A percentile compares a stretch with the other conserved stretches of the same genome.
Conservation (phyloP, 2,329 filamentous ascomycete genomes). For the Ceratocystis harringtonii region DNA sequence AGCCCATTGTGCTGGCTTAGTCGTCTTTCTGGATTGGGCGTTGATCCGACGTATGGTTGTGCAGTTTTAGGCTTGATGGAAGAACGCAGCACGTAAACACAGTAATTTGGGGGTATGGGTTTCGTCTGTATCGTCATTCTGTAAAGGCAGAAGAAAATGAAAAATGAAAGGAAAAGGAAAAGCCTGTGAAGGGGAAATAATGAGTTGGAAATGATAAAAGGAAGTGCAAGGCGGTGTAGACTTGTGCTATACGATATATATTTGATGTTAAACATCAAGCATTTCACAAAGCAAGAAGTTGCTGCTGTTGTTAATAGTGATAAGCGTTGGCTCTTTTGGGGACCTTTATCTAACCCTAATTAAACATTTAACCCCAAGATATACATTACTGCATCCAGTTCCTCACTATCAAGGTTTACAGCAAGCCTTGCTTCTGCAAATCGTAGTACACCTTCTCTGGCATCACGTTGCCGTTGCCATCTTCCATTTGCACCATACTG, state of each 20-base stretch:
- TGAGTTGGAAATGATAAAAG: too few relatives aligned
- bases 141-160: background rate
- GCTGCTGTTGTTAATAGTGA: background rate
- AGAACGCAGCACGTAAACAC: slow-evolving; percentile 82
- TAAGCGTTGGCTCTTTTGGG: background rate
- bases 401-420: slow-evolving; percentile 33
- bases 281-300: background rate
- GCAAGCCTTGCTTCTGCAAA: slow-evolving; percentile 76
- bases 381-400: slow-evolving; percentile 7
- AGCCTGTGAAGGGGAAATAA: background rate
- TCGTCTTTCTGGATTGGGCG: slow-evolving; percentile 71
- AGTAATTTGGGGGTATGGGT: slow-evolving; percentile 76
- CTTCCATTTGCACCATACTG: slow-evolving; percentile 94
- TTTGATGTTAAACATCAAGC: background rate
- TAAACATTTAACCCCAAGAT: background rate
- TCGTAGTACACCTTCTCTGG: slow-evolving; percentile 97
- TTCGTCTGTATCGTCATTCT: slow-evolving; percentile 31
- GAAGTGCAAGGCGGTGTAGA: background rate
- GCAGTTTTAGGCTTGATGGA: slow-evolving; percentile 49
- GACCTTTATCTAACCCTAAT: slow-evolving; percentile 9
- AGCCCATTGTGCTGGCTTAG: slow-evolving; percentile 85
- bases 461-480: slow-evolving; percentile 95
- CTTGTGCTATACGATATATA: background rate
- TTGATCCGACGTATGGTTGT: slow-evolving; percentile 73
- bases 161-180: background rate